Percentiles rank a stretch among this genome's conserved stretches.
These are phyloP conservation scores for Aegilops bicornis DNA, from an alignment of 176 grass and related monocot genomes.

Conservation along the genomic window DNA sequence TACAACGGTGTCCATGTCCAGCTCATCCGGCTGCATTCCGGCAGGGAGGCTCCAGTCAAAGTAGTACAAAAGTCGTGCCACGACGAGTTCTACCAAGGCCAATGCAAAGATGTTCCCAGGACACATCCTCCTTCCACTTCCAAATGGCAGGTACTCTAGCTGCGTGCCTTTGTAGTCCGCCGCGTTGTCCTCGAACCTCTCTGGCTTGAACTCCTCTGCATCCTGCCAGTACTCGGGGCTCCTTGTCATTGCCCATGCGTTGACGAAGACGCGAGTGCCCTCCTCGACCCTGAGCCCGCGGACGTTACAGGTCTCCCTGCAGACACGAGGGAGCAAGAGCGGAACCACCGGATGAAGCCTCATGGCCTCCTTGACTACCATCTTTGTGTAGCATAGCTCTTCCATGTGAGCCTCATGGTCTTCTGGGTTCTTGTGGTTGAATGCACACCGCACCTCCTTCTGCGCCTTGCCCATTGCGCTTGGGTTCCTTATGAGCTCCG, in stretches of 20 bases:
- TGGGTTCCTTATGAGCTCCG: conserved; percentile 1
- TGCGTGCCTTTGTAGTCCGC: conserved; percentile 8
- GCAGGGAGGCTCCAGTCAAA: background rate
- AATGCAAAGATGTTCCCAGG: background rate
- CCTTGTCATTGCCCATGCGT: background rate
- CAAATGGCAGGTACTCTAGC: conserved; percentile 32
- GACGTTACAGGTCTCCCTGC: background rate
- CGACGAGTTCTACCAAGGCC: background rate
- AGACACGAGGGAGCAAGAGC: conserved; percentile 14
- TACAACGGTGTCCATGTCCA: background rate
- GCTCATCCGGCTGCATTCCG: background rate
- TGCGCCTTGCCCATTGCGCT: conserved; percentile 21
- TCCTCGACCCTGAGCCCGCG: background rate
- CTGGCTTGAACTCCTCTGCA: conserved; percentile 1
- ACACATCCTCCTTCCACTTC: conserved; percentile 36
- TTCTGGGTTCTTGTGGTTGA: background rate
- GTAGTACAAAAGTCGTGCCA: conserved; percentile 20
- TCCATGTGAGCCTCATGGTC: background rate
- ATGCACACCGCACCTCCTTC: background rate
- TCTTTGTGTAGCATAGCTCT: background rate
- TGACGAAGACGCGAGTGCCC: conserved; percentile 14
- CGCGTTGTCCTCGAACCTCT: background rate
- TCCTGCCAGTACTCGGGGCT: background rate
- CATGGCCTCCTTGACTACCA: conserved; percentile 39
- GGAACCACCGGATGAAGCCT: conserved; percentile 31